Conservation (phyloP, 495 filamentous ascomycete species). For the Tuber magnatum region DNA sequence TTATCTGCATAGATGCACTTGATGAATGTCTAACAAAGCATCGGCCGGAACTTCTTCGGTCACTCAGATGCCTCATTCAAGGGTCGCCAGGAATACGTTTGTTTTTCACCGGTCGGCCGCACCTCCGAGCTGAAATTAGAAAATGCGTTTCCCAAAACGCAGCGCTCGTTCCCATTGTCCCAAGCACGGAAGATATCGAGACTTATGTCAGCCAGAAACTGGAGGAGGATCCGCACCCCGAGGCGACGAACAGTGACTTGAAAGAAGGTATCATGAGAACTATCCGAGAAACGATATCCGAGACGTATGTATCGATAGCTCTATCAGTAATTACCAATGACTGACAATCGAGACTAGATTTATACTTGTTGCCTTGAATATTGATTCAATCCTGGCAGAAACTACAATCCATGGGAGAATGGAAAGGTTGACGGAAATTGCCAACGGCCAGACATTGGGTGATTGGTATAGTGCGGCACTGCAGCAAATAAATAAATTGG, state of each 20-base stretch:
- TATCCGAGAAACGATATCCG: not conserved
- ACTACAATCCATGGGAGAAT: not conserved
- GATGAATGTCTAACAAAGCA: not conserved
- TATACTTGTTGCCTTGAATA: not conserved
- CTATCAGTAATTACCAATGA: not conserved
- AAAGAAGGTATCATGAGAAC: not conserved
- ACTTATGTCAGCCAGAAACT: not conserved
- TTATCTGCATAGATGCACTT: not conserved
- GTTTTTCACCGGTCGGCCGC: not conserved
- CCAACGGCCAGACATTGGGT: not conserved
- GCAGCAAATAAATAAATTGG: not conserved
- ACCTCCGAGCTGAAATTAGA: not conserved
- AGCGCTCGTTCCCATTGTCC: not conserved
- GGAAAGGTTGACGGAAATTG: not conserved
- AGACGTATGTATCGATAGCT: not conserved
- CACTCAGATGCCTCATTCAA: not conserved
- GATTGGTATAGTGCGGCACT: not conserved
- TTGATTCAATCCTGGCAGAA: not conserved
- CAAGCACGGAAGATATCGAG: not conserved
- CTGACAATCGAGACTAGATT: not conserved
- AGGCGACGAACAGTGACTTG: not conserved
- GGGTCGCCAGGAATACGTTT: not conserved
- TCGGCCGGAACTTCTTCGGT: not conserved
- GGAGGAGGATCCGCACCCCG: not conserved
- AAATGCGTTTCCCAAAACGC: not conserved